Evolutionary conservation across 805 yeast genomes (phyloP), one percentile per base, ranked within the genome.

Genomic region (Suhomyces canberraensis): DNA sequence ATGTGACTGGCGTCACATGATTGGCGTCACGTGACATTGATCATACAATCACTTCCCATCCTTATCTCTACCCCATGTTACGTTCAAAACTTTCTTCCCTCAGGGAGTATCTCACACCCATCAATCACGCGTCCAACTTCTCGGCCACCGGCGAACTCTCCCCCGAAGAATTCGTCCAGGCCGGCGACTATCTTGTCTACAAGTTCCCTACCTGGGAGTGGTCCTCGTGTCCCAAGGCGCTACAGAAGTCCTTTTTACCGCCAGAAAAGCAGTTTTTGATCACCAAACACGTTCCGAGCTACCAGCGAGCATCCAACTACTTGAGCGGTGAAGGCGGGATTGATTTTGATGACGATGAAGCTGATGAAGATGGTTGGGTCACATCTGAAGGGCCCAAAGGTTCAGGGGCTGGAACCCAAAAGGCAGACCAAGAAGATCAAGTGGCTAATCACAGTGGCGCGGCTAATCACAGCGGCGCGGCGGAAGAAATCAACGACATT

Each of bases 191-290:
- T 60, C 66, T 93, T 40, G 90, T 82, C 21, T 81, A 79, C 60
- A 86, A 84, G 69, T 93, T 93, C 58, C 98, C 98, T 2, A 93
- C 98, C 1, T 93, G 98, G 98, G 79, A 80, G 44, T 93, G 98
- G 98, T 54, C 61, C 17, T 29, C 56, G 6, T 53, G 64, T 36
- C 64, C 72, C 21, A 52, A 57, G 35, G 49, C 40, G 30, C 50
- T 64, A 35, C 61, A 52, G 32, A 76, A 81, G 45, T 83, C 78
- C 44, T 93, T 88, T 49, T 63, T 93, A 41, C 98, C 98, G 1
- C 64, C 66, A 1, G 90, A 86, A 47, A 93, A 88, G 61, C 98
- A 93, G 63, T 86, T 75, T 47, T 64, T 93, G 28, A 85, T 93
- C 3, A 89, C 97, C 0, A 76, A 80, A 51, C 95, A 87, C 55